Base-by-base conservation (phyloP, 1,139 yeast genomes). In the Geotrichum australiense region DNA sequence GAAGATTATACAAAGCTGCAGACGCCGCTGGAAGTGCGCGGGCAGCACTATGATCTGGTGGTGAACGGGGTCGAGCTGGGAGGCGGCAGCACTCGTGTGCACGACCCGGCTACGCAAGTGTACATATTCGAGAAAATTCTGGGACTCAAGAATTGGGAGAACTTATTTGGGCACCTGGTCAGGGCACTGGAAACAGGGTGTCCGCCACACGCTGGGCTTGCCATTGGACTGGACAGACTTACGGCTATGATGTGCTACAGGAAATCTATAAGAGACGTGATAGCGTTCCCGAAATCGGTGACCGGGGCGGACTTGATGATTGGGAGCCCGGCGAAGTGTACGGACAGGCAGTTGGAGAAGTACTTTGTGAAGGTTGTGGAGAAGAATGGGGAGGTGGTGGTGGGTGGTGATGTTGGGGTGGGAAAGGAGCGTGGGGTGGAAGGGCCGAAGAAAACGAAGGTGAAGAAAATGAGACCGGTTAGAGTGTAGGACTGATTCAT, bases 141-240 rank as follows among this genome's bases (percentile, higher is more conserved):
- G 34, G 47, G 52, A 12, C 55, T 64, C 22, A 26, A 47, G 10
- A 68, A 84, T 50, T 72, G 82, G 40, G 69, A 78, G 37, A 58
- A 61, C 15, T 65, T 86, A n/a, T 91, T 91, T 66, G 94, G 95
- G 0, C 99, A 93, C 61, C 68, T 91, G 37, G 66, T 93, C 25
- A 69, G 71, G 35, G 96, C 96, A 0, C 74, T 91, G 47, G 75
- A 76, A 34, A 78, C 84, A 66, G 98, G 98, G 1, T 87, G 97
- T 57, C 99, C 99, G 0, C 98, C 99, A 0, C 99, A 91, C 65
- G 96, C 97, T 2, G 99, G 99, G 0, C 69, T 91, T 40, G 99
- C 98, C 0, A 69, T 91, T 42, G 99, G 98, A 0, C 84, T 91
- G 53, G 99, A 91, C 61, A 69, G 99, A 48, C 68, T 91, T 68